Base-by-base conservation (phyloP, 306 rosid genomes). In the Quercus cerris region DNA sequence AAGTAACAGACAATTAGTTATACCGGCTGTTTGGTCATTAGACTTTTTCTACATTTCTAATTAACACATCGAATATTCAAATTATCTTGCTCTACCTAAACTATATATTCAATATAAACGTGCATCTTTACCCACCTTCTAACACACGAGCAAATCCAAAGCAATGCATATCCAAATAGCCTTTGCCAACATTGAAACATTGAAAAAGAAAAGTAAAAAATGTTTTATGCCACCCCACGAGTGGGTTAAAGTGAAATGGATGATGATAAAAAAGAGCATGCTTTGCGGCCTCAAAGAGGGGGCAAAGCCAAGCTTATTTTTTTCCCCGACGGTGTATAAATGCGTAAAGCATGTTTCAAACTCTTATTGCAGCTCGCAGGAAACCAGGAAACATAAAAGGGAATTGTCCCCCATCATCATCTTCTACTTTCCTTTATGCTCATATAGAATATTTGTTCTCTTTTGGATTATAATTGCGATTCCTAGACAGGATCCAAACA, bases 351-450 rank as follows among this genome's bases (percentile, higher is more conserved):
- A 84, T 82, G 84, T 78, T 83, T 87, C 83, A 75, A 82, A 79
- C 86, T 83, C 84, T 82, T 81, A 66, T 81, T 84, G 89, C 79
- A 81, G 87, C 90, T 87, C 90, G 91, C 89, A 82, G 91, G 92
- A 87, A 77, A 82, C 79, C 59, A 86, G 93, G 94, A 86, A 89
- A 87, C 94, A 88, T 3, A 25, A 82, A 88, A 85, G 75, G 82
- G 68, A 62, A 69, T 23, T 11, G 79, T n/a, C 72, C 64, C 74
- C 85, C 83, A 73, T 75, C 70, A 78, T 25, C 68, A 28, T 68
- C 77, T 56, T 75, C 54, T 70, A 76, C 80, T 82, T 78, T 85
- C 57, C 14, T 49, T 52, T 78, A 57, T 80, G 70, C 85, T 77
- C n/a, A 78, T 83, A 78, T 83, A 71, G 22, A 73, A 18, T 73